Conservation (phyloP, 345 rosid genomes). For the Rhodamnia argentea region DNA sequence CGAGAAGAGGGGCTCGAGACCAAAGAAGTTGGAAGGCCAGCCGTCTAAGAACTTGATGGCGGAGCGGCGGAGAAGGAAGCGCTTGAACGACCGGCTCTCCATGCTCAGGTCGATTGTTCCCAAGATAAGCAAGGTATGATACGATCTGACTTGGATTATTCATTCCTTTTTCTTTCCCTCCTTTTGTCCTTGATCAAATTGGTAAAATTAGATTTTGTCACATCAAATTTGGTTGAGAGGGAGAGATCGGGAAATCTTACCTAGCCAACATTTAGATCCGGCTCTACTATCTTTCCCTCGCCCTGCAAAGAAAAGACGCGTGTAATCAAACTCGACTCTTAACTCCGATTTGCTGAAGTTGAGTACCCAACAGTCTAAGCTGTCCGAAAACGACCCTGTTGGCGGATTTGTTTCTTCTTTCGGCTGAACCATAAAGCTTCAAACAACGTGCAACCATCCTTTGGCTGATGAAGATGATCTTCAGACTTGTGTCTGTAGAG, state of each 20-base stretch:
- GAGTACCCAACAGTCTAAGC: background rate
- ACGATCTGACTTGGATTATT: background rate
- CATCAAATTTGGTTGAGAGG: background rate
- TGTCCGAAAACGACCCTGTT: background rate
- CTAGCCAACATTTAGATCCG: too few relatives aligned
- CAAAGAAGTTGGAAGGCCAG: conserved; percentile 66
- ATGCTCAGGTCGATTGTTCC: conserved; percentile 94
- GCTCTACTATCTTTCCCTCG: background rate
- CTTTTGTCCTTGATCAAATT: background rate
- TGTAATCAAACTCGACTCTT: background rate
- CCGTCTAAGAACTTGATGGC: conserved; percentile 94
- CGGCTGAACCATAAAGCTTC: background rate
- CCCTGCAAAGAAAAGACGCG: background rate
- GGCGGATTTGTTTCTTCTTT: background rate
- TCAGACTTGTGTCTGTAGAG: background rate
- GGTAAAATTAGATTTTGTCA: background rate
- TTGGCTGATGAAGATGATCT: background rate
- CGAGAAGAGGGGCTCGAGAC: background rate
- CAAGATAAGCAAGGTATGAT: conserved; percentile 80
- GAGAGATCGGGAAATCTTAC: too few relatives aligned
- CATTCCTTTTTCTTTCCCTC: conserved; percentile 1
- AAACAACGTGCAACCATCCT: background rate
- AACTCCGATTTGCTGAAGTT: background rate
- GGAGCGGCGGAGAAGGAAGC: conserved; percentile 76
- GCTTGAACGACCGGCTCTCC: conserved; percentile 73